Percentiles rank a stretch among this genome's conserved stretches.
phyloP scores from a whole-genome alignment of 2,329 filamentous ascomycete species.

The Colletotrichum lupini region DNA sequence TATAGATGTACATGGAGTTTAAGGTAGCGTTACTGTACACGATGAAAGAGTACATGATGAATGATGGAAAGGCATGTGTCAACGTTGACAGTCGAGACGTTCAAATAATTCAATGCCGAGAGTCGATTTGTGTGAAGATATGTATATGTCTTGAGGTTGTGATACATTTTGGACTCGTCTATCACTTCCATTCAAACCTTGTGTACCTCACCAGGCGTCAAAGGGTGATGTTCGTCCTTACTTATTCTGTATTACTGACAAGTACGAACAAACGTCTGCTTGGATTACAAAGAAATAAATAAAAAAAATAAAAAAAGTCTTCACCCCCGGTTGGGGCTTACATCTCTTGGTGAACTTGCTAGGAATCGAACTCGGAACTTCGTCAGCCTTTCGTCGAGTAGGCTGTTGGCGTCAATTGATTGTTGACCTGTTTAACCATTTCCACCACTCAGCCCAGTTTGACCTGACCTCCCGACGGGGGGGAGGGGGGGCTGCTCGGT shows the following conservation, averaged over 20 bases:
- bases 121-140: not conserved
- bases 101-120: not conserved
- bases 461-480: too few species aligned
- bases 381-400: too few species aligned
- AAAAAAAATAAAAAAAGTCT: too few species aligned
- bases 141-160: not conserved
- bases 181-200: not conserved
- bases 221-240: not conserved
- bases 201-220: not conserved
- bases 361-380: too few species aligned
- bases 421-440: too few species aligned
- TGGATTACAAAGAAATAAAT: too few species aligned
- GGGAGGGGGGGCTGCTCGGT: too few species aligned
- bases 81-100: not conserved
- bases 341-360: too few species aligned
- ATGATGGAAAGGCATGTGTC: slow-evolving; percentile 18
- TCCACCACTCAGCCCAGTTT: too few species aligned
- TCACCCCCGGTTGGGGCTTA: too few species aligned
- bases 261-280: not conserved
- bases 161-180: not conserved
- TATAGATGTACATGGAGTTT: slow-evolving; percentile 27
- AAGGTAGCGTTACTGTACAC: slow-evolving; percentile 11
- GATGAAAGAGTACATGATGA: slow-evolving; percentile 31
- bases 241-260: not conserved
- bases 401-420: too few species aligned